phyloP scores from a whole-genome alignment of 495 filamentous ascomycete species.

The Aspergillus taichungensis region DNA sequence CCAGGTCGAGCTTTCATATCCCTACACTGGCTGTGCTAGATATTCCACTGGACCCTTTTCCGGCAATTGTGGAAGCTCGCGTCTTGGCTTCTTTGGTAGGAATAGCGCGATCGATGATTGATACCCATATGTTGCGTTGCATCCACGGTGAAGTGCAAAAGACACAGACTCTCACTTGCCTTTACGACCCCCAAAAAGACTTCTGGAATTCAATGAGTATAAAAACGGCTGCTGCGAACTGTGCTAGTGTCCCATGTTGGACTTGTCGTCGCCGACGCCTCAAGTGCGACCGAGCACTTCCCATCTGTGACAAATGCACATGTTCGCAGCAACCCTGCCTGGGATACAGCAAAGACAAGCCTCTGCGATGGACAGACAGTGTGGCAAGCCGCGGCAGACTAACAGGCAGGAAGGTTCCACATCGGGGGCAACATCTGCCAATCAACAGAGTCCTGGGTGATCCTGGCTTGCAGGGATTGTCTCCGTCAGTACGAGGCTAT shows the following conservation, averaged over 20 bases:
- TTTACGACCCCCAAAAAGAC: too few relatives aligned
- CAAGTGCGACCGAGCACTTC: slow-evolving; percentile 15
- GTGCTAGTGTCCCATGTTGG: slow-evolving; percentile 8
- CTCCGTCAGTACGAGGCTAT: slow-evolving; percentile 3
- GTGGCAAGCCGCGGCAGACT: slow-evolving; percentile 14
- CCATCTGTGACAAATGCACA: slow-evolving; percentile 8
- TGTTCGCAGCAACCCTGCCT: slow-evolving; percentile 2
- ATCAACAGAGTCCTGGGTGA: slow-evolving; percentile 8
- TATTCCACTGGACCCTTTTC: too few relatives aligned
- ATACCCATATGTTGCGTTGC: too few relatives aligned
- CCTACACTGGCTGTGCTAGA: too few relatives aligned
- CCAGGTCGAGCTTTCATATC: too few relatives aligned
- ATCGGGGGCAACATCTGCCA: not conserved
- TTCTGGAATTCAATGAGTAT: too few relatives aligned
- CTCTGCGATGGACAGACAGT: slow-evolving; percentile 14
- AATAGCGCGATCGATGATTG: too few relatives aligned
- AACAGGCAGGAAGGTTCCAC: slow-evolving; percentile 11
- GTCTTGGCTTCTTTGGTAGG: too few relatives aligned
- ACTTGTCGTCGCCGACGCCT: slow-evolving; percentile 14
- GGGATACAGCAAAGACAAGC: slow-evolving; percentile 9
- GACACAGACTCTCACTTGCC: too few relatives aligned
- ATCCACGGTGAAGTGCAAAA: too few relatives aligned
- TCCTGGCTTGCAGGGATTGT: slow-evolving; percentile 9
- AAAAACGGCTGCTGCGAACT: too few relatives aligned
- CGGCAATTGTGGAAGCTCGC: too few relatives aligned